Evolutionary conservation across 257 asterid genomes (phyloP), one percentile per base, ranked within the genome.

Genomic region (Anisodus acutangulus): DNA sequence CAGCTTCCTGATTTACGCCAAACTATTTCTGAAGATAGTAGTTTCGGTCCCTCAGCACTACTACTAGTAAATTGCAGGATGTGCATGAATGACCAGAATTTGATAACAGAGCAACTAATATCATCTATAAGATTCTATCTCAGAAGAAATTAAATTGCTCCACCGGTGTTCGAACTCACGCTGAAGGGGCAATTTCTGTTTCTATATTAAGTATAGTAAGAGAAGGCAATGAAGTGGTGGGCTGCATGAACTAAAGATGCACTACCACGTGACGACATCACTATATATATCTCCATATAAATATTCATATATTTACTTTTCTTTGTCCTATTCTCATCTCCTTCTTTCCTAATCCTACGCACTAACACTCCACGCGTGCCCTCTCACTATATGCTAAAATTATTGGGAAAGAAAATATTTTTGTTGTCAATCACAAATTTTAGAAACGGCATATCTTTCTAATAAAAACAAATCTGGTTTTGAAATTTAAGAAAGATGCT

Each of bases 211-310:
- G 81, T 82, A 51, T 51, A 82, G 26, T 35, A 57, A 19, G 8
- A 67, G 41, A 58, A 62, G 6, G 66, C 51, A 74, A 55, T 13
- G 3, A 0, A 35, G 76, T 83, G 87, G 88, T 85, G 83, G 88
- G 82, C 59, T 80, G 86, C 87, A 85, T 88, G 87, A 78, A 80
- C 64, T 57, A 83, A 83, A 85, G 64, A 79, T 53, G 82, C 78
- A 87, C 22, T 79, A 31, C 74, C 90, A 88, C 85, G 90, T 83
- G 90, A 88, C 87, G 47, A 64, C 82, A 57, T 72, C 83, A 80
- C 81, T 12, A 19, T 79, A 83, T 57, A 70, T 84, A 71, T 58
- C 10, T 16, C 16, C 3, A 58, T 17, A 58, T 5, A 19, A 1
- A 3, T 10, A 10, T 64, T 0, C 43, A 71, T 82, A n/a, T 64